phyloP scores from a whole-genome alignment of 495 filamentous ascomycete genomes.

The Daldinia caldariorum region DNA sequence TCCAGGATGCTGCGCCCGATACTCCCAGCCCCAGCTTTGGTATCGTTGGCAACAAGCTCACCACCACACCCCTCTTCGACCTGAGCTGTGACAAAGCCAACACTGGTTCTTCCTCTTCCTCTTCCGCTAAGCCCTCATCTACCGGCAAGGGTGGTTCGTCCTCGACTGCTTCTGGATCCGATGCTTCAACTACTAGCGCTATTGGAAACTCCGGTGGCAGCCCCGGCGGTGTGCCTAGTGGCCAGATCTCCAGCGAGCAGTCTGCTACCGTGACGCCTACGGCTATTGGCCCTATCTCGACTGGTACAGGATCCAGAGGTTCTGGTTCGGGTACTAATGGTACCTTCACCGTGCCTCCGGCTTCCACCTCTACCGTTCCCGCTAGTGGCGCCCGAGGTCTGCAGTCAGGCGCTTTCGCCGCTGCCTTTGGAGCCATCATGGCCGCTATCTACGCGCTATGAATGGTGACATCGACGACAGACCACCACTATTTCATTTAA shows the following conservation, averaged over 20 bases:
- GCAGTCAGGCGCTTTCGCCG: constrained; percentile 41
- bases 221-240: constrained; percentile 34
- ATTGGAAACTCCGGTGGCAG: constrained; percentile 38
- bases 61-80: constrained; percentile 69
- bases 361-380: constrained; percentile 36
- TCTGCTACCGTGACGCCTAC: constrained; percentile 40
- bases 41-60: constrained; percentile 54
- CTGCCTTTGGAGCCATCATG: constrained; percentile 46
- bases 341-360: constrained; percentile 35
- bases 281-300: constrained; percentile 20
- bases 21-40: constrained; percentile 78
- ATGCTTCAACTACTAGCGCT: constrained; percentile 21
- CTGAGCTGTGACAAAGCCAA: constrained; percentile 60
- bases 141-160: constrained; percentile 24
- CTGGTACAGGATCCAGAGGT: constrained; percentile 42
- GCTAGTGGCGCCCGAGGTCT: constrained; percentile 36
- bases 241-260: constrained; percentile 40
- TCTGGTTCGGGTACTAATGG: constrained; percentile 43
- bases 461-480: neutral
- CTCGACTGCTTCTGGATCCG: constrained; percentile 30
- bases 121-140: constrained; percentile 24
- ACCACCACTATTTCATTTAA: constrained; percentile 9
- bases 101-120: constrained; percentile 31
- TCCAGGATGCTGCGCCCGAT: constrained; percentile 69
- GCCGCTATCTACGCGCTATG: constrained; percentile 46